These are phyloP conservation scores for Asterophora parasitica DNA, from an alignment of 768 basidiomycete genomes.

Conservation along the genomic window DNA sequence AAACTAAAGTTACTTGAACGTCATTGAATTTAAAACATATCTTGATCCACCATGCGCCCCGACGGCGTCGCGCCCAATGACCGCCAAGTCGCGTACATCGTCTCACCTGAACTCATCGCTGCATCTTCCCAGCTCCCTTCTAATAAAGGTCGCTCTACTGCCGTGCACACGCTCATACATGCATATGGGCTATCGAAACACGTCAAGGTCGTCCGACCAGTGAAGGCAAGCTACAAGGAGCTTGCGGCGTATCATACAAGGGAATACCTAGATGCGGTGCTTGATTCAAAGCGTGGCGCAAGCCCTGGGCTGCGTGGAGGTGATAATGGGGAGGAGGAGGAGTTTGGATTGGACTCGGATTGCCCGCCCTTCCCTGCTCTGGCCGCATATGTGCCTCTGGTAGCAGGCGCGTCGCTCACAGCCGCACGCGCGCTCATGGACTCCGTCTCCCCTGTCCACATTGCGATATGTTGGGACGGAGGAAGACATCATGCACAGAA, in stretches of 20 bases:
- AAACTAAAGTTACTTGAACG: no score
- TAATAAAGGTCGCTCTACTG: constrained; percentile 56
- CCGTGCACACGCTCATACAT: constrained; percentile 62
- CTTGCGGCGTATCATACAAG: constrained; percentile 64
- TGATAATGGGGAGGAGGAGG: constrained; percentile 5
- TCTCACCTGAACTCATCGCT: constrained; percentile 54
- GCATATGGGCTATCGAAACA: constrained; percentile 39
- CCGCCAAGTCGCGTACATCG: constrained; percentile 40
- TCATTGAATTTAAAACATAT: no score
- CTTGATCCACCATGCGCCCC: no score
- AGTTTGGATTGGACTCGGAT: constrained; percentile 44
- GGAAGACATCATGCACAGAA: constrained; percentile 88
- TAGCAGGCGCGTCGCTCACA: constrained; percentile 77
- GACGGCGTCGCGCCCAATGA: not conserved
- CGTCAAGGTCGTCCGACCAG: constrained; percentile 47
- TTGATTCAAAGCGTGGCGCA: constrained; percentile 30
- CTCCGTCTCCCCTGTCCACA: constrained; percentile 34
- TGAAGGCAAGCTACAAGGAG: constrained; percentile 49
- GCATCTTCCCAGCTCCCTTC: constrained; percentile 61
- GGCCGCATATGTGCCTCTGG: constrained; percentile 58
- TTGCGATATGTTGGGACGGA: constrained; percentile 89
- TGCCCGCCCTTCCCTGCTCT: constrained; percentile 76
- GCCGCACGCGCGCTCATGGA: constrained; percentile 59
- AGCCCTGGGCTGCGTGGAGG: no score
- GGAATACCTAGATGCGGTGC: constrained; percentile 63